These are phyloP conservation scores for Mentha longifolia DNA, from an alignment of 257 asterid genomes.

Conservation along the genomic window DNA sequence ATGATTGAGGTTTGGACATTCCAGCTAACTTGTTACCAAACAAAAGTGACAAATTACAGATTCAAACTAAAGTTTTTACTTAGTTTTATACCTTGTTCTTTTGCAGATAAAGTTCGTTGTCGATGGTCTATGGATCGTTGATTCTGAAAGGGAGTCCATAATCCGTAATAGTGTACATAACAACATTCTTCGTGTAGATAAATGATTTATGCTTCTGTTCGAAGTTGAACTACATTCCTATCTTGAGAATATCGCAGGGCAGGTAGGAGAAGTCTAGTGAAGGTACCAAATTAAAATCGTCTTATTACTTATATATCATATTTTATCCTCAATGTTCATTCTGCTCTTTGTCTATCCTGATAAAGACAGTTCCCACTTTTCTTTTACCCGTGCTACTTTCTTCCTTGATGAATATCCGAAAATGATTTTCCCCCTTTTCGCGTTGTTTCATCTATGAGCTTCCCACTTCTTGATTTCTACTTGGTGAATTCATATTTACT, in stretches of 20 bases:
- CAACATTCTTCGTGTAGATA: constrained; percentile 84
- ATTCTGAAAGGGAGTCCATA: constrained; percentile 68
- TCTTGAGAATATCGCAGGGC: constrained; percentile 35
- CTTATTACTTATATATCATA: no score
- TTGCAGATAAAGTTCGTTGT: constrained; percentile 83
- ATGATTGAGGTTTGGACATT: background rate
- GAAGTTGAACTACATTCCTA: background rate
- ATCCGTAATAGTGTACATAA: constrained; percentile 56
- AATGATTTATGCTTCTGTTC: constrained; percentile 34
- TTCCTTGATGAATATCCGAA: no score
- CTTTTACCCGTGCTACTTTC: no score
- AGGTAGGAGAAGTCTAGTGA: background rate
- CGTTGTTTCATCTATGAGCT: no score
- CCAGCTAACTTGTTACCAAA: background rate
- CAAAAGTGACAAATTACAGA: background rate
- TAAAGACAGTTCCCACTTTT: no score
- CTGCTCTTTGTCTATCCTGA: no score
- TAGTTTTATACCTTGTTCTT: background rate
- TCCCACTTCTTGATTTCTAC: no score
- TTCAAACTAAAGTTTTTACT: background rate
- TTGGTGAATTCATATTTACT: no score
- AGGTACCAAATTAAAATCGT: no score
- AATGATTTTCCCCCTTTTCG: no score
- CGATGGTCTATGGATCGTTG: constrained; percentile 77
- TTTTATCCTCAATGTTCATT: no score